Conservation (phyloP, 1,284 basidiomycete genomes). For the Cerrena zonata region DNA sequence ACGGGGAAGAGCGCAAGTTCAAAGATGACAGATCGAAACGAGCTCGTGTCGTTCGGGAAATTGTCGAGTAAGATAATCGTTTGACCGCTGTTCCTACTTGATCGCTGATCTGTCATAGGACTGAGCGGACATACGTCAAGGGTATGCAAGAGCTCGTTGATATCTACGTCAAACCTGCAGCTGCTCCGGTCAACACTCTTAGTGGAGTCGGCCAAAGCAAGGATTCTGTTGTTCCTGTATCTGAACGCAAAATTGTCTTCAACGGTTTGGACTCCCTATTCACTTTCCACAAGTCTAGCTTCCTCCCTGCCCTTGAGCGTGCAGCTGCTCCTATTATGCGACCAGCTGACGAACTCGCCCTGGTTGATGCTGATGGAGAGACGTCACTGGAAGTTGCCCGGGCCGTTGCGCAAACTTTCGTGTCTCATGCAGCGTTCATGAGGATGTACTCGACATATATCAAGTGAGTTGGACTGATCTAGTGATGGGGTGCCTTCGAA, state of each 20-base stretch:
- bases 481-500: conserved; percentile 5
- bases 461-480: conserved; percentile 58
- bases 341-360: conserved; percentile 37
- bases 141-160: conserved; percentile 88
- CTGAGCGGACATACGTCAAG: conserved; percentile 92
- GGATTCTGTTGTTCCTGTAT: conserved; percentile 80
- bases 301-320: conserved; percentile 81
- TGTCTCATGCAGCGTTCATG: conserved; percentile 92
- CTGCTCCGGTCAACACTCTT: conserved; percentile 64
- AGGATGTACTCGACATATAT: conserved; percentile 96
- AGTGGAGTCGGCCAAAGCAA: conserved; percentile 65
- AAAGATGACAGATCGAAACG: conserved; percentile 84
- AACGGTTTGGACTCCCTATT: conserved; percentile 86
- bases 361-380: conserved; percentile 65
- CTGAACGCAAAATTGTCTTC: conserved; percentile 90
- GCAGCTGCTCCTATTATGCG: conserved; percentile 67
- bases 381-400: conserved; percentile 74
- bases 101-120: conserved; percentile 44
- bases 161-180: conserved; percentile 88
- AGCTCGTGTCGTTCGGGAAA: conserved; percentile 75
- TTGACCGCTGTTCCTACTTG: conserved; percentile 8
- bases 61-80: conserved; percentile 63
- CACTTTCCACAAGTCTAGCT: conserved; percentile 87
- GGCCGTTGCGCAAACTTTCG: conserved; percentile 83
- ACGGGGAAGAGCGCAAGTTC: conserved; percentile 69